A percentile compares a stretch with the other conserved stretches of the same genome.
These are phyloP conservation scores for Cucurbita ficifolia DNA, from an alignment of 306 rosid species.

Conservation along the genomic window DNA sequence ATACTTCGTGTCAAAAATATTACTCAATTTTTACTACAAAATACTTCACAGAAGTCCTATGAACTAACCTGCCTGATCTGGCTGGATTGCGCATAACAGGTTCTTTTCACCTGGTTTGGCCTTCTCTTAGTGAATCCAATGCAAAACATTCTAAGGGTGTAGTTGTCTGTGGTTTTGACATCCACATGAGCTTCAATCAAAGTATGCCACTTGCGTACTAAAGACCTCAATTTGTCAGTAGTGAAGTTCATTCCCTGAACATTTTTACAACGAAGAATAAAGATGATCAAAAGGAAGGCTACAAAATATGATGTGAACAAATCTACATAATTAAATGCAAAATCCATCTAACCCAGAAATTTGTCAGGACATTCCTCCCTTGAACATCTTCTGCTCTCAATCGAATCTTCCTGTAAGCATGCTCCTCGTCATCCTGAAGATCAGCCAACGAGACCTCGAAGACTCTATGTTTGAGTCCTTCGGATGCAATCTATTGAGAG, in stretches of 20 bases:
- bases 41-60: not conserved
- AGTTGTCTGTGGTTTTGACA: slow-evolving; percentile 79
- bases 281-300: not conserved
- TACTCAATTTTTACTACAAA: not conserved
- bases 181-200: slow-evolving; percentile 88
- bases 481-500: slow-evolving; percentile 66
- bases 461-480: slow-evolving; percentile 91
- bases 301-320: not conserved
- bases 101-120: slow-evolving; percentile 75
- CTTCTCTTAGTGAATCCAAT: slow-evolving; percentile 85
- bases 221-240: slow-evolving; percentile 79
- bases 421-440: slow-evolving; percentile 86
- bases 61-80: slow-evolving; percentile 62
- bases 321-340: not conserved
- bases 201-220: slow-evolving; percentile 84
- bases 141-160: slow-evolving; percentile 77
- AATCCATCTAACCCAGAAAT: slow-evolving; percentile 60
- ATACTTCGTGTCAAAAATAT: not conserved
- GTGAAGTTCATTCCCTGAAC: slow-evolving; percentile 77
- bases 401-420: slow-evolving; percentile 87
- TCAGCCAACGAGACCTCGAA: slow-evolving; percentile 90
- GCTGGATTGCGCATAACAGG: slow-evolving; percentile 87
- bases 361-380: slow-evolving; percentile 74
- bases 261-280: not conserved
- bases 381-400: slow-evolving; percentile 95